Percentiles rank a stretch among this genome's conserved stretches.
Conservation (phyloP, 1,284 basidiomycete genomes). For the Puccinia hordei region DNA sequence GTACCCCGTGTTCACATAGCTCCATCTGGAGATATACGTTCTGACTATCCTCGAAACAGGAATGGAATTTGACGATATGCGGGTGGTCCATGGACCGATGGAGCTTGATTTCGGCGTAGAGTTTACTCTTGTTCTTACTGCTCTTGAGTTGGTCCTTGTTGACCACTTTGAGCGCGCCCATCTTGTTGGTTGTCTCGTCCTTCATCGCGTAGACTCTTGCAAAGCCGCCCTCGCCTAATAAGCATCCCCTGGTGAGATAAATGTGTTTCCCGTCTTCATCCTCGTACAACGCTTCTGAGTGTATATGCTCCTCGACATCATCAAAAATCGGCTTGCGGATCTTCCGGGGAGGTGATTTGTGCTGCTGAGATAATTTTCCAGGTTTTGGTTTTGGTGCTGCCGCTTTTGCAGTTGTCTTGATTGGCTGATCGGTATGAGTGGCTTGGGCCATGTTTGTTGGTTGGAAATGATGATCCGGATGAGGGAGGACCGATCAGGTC, state of each 20-base stretch:
- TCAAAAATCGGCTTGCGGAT: constrained; percentile 46
- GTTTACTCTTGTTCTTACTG: constrained; percentile 65
- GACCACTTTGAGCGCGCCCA: constrained; percentile 62
- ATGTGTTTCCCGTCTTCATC: constrained; percentile 31
- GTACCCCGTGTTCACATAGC: constrained; percentile 78
- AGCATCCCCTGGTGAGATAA: constrained; percentile 53
- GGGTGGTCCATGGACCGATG: constrained; percentile 87
- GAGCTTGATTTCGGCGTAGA: constrained; percentile 98
- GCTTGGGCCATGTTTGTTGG: constrained; percentile 30
- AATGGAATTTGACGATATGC: constrained; percentile 87
- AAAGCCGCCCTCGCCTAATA: constrained; percentile 60
- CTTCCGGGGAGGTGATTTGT: constrained; percentile 47
- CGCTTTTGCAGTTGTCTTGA: constrained; percentile 25
- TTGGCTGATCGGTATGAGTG: neutral
- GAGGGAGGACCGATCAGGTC: neutral
- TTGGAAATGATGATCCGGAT: neutral
- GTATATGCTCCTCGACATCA: constrained; percentile 27
- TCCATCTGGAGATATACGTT: constrained; percentile 98
- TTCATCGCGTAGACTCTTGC: constrained; percentile 59
- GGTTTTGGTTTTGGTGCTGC: constrained; percentile 30
- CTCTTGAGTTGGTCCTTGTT: constrained; percentile 61
- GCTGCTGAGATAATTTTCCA: constrained; percentile 48
- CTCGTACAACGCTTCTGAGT: constrained; percentile 12
- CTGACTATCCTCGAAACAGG: constrained; percentile 92
- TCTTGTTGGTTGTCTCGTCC: constrained; percentile 56